phyloP scores from a whole-genome alignment of 495 filamentous ascomycete genomes.

The Podospora appendiculata region DNA sequence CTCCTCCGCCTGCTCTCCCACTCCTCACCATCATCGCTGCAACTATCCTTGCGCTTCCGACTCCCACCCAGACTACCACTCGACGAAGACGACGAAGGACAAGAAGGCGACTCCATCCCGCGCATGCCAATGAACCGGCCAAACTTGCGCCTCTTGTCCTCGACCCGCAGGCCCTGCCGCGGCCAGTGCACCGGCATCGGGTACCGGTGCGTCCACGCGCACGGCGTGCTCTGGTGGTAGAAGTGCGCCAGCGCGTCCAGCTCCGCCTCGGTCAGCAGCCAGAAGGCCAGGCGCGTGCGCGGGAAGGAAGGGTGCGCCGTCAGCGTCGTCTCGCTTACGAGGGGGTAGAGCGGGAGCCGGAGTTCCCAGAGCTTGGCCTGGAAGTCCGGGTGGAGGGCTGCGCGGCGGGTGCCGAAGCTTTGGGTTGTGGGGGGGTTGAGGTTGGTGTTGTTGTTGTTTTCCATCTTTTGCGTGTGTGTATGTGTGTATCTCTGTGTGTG shows the following conservation, averaged over 20 bases:
- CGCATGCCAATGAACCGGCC: conserved; percentile 61
- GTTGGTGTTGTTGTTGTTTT: conserved; percentile 1
- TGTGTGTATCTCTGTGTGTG: too few species aligned
- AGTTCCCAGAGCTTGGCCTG: conserved; percentile 35
- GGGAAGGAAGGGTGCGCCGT: conserved; percentile 60
- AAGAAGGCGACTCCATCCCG: conserved; percentile 47
- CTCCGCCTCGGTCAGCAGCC: conserved; percentile 62
- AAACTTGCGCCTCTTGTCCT: conserved; percentile 54
- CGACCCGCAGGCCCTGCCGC: conserved; percentile 27
- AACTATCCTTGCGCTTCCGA: too few species aligned
- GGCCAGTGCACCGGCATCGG: conserved; percentile 46
- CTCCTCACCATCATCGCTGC: conserved; percentile 1
- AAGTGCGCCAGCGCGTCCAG: conserved; percentile 65
- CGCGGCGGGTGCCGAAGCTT: conserved; percentile 20
- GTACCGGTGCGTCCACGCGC: conserved; percentile 49
- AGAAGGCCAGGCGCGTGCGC: conserved; percentile 56
- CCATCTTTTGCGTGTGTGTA: conserved; percentile 5
- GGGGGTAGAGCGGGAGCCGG: conserved; percentile 45
- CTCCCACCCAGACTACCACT: too few species aligned
- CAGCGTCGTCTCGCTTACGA: conserved; percentile 53
- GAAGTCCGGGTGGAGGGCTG: conserved; percentile 29
- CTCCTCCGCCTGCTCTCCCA: too few species aligned
- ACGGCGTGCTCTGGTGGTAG: conserved; percentile 65
- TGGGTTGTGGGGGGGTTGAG: neutral
- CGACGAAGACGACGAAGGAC: too few species aligned